Evolutionary conservation across 495 filamentous ascomycete genomes (phyloP), one percentile per base, ranked within the genome.

Genomic region (Penicillium bovifimosum): DNA sequence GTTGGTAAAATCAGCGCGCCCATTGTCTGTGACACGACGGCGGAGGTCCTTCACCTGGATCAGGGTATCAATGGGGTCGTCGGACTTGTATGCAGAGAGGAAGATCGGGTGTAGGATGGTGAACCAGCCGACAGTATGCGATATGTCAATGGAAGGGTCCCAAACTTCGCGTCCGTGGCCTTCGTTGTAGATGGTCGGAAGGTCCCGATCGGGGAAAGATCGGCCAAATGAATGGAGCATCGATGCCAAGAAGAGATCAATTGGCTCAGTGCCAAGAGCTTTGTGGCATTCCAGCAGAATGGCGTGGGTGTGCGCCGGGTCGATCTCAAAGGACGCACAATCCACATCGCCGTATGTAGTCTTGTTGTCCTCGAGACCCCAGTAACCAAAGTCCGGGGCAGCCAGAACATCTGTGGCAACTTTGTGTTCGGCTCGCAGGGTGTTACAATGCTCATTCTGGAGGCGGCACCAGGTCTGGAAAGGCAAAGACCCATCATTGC

Each of bases 121-220:
- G 55, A 85, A 85, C 81, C 81, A 85, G 7, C 81, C 81, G 7
- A 84, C 74, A 9, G 81, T 84, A 24, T 74, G 71, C 1, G 81
- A 80, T 24, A 85, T 66, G 55, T 85, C 80, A 17, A 83, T 72
- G 3, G 64, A 59, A 2, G 63, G 24, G 42, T 78, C 75, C 68
- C 73, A 81, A 0, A 71, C 55, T 51, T 83, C 80, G 24, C 81
- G 64, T 5, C 81, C 81, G 46, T 85, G 80, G 7, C 75, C 78
- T 62, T 84, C 80, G 13, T 71, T 76, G 51, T 73, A 74, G 9
- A 87, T 71, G 0, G 76, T 70, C 3, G 85, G 84, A 0, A 76
- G 51, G 0, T 66, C 47, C 10, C 83, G 71, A 53, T 86, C 82
- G 5, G 63, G 69, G 51, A 80, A 80, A 0, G 67, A 67, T 7